Percentiles rank a stretch among this genome's conserved stretches.
Evolutionary conservation across 352 stramenopile species (phyloP).

Genomic region (Globisporangium abappressorium): DNA sequence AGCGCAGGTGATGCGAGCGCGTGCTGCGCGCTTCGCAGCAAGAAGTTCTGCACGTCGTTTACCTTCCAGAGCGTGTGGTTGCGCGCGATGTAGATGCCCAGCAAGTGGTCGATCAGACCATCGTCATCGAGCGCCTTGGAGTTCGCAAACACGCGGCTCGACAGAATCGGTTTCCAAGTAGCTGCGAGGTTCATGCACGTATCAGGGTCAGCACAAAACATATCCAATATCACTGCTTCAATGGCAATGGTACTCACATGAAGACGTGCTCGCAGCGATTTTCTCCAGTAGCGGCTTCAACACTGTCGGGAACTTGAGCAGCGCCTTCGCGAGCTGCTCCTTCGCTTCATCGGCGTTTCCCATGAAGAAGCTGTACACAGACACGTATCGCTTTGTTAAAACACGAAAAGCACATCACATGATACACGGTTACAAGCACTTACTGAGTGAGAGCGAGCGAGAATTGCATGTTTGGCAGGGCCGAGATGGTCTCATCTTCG

Average conservation of each 20-base stretch:
- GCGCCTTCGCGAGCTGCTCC: slow-evolving; percentile 49
- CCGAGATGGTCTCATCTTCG: slow-evolving; percentile 27
- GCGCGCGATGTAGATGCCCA: slow-evolving; percentile 80
- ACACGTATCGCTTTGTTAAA: background rate
- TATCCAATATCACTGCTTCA: background rate
- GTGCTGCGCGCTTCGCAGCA: slow-evolving; percentile 62
- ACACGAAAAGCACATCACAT: background rate
- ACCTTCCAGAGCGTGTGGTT: slow-evolving; percentile 84
- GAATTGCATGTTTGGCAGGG: slow-evolving; percentile 71
- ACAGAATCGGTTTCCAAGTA: slow-evolving; percentile 69
- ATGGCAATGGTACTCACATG: slow-evolving; percentile 33
- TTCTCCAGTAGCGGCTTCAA: slow-evolving; percentile 76
- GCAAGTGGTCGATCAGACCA: slow-evolving; percentile 59
- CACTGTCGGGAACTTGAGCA: slow-evolving; percentile 69
- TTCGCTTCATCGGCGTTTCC: slow-evolving; percentile 57
- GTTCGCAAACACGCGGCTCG: slow-evolving; percentile 78
- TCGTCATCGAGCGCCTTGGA: slow-evolving; percentile 56
- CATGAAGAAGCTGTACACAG: slow-evolving; percentile 49
- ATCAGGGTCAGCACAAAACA: background rate
- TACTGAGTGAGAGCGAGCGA: slow-evolving; percentile 76
- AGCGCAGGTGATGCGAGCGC: slow-evolving; percentile 55
- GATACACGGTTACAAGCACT: slow-evolving; percentile 5
- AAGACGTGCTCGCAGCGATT: slow-evolving; percentile 63
- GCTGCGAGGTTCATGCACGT: slow-evolving; percentile 21
- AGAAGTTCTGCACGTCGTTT: slow-evolving; percentile 68